Evolutionary conservation across 2,329 filamentous ascomycete species (phyloP), one percentile per base, ranked within the genome.

Genomic region (Aureobasidium sp.): DNA sequence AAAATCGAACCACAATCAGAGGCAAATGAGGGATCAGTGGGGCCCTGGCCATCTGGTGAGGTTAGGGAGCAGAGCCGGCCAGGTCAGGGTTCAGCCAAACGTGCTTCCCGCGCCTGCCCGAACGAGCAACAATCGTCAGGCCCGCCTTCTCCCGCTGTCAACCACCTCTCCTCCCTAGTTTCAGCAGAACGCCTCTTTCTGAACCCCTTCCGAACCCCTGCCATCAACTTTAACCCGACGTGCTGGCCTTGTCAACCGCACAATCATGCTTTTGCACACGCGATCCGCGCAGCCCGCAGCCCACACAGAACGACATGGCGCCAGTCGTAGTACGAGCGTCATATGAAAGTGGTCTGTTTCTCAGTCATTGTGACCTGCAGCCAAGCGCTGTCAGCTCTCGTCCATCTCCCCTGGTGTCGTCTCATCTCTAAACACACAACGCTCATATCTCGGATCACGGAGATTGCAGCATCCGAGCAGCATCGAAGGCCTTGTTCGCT

Each of bases 1-100:
- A 57, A 57, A 57, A 57, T 57, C 53, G 40, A 46, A 45, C 53
- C 53, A 57, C 53, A 57, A 57, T 57, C 53, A 57, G 53, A 57
- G 53, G 53, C 53, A 57, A 57, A 57, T 57, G 40, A 57, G 53
- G 53, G 31, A 46, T 25, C 53, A 45, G 53, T 57, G 53, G 51
- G 53, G 53, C 38, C n/a, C 40, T 46, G 40, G 35, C 40, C 51
- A 25, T 33, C 40, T 5, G 38, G 23, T 46, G 53, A 45, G 51
- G 21, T 27, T 57, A 57, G 23, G 53, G 40, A 46, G 49, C 49
- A 55, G 51, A 31, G 17, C 25, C 5, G 9, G 9, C 11, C 1
- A 2, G 1, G 1, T 5, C 38, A 46, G 19, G 51, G 8, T 33
- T 43, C 38, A 8, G 35, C 37, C 37, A 42, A 42, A 42, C 37